phyloP scores from a whole-genome alignment of 257 asterid species.

The Rubia yunnanensis region DNA sequence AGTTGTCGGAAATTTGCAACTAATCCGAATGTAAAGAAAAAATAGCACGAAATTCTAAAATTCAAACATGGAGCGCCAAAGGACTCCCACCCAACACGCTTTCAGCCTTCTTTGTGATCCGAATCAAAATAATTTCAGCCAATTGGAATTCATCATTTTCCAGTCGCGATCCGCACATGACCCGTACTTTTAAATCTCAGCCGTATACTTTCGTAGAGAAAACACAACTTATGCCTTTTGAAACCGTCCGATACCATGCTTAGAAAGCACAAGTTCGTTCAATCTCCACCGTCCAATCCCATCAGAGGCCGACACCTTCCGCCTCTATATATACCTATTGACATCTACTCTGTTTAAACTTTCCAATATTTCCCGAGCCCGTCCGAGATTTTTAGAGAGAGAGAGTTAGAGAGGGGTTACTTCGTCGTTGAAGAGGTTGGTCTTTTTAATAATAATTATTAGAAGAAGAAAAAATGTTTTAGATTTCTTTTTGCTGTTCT shows the following conservation, averaged over 20 bases:
- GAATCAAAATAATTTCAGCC: conserved; percentile 19
- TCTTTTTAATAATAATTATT: too few relatives aligned
- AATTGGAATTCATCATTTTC: conserved; percentile 18
- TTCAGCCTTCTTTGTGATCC: not conserved
- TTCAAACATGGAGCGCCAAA: not conserved
- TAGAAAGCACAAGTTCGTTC: conserved; percentile 23
- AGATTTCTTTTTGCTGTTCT: not conserved
- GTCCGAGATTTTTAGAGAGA: not conserved
- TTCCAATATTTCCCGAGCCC: conserved; percentile 12
- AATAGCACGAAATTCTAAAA: too few relatives aligned
- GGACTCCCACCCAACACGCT: not conserved
- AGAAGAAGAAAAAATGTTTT: too few relatives aligned
- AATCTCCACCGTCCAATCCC: conserved; percentile 42
- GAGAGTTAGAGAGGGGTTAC: not conserved
- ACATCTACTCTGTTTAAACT: fast-evolving
- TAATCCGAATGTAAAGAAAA: too few relatives aligned
- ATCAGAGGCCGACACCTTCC: conserved; percentile 7
- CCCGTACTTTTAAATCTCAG: conserved; percentile 21
- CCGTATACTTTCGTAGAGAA: conserved; percentile 39
- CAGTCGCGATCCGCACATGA: conserved; percentile 32
- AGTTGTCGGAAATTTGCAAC: too few relatives aligned
- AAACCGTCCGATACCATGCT: conserved; percentile 41
- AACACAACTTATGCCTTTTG: conserved; percentile 37
- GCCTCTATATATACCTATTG: conserved; percentile 27
- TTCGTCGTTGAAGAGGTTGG: conserved; percentile 19